Percentiles rank a stretch among this genome's conserved stretches.
Conservation (phyloP, 106 monocot species). For the Hemerocallis citrina region DNA sequence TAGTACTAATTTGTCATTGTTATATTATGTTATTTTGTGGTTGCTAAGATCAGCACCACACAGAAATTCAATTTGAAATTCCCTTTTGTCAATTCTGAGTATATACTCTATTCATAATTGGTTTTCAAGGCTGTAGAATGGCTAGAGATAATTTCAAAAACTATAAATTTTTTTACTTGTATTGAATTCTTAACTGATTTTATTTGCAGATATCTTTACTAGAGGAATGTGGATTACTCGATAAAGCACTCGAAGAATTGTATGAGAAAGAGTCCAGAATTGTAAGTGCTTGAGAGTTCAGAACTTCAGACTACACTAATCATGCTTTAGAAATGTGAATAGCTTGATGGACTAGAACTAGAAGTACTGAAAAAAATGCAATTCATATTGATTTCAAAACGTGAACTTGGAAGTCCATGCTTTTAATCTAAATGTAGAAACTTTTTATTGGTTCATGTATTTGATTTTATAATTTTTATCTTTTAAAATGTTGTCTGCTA, state of each 20-base stretch:
- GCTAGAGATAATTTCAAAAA: too few species aligned
- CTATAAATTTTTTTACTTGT: too few species aligned
- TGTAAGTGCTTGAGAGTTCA: slow-evolving; percentile 37
- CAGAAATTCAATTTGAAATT: too few species aligned
- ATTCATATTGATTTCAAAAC: background rate
- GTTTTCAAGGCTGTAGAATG: too few species aligned
- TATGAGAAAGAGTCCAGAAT: slow-evolving; percentile 80
- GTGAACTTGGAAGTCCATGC: background rate
- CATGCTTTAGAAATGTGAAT: background rate
- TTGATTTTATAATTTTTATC: background rate
- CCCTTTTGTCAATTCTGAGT: too few species aligned
- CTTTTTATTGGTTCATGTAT: background rate
- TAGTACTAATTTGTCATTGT: too few species aligned
- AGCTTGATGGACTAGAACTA: background rate
- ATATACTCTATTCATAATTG: too few species aligned
- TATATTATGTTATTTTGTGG: too few species aligned
- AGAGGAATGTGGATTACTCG: slow-evolving; percentile 80
- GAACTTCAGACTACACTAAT: background rate
- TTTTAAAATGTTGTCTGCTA: background rate
- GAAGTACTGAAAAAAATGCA: background rate
- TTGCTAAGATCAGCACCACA: too few species aligned
- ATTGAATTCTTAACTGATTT: too few species aligned
- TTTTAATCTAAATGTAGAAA: background rate
- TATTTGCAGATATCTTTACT: slow-evolving; percentile 76
- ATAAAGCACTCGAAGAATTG: slow-evolving; percentile 85